Conservation (phyloP, 2,329 filamentous ascomycete genomes). For the Fusarium sp. region DNA sequence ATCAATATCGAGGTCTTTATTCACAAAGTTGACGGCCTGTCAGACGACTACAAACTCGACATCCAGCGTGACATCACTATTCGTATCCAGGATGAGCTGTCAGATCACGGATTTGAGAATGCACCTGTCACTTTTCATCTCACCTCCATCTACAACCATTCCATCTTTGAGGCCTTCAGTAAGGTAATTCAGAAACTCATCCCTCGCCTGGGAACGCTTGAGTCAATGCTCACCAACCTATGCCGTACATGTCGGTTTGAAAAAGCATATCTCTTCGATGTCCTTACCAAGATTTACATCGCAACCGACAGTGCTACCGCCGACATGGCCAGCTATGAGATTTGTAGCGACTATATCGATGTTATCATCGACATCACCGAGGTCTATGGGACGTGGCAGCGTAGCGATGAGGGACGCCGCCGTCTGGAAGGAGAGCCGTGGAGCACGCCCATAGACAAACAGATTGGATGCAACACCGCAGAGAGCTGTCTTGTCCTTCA, state of each 20-base stretch:
- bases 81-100: slow-evolving; percentile 94
- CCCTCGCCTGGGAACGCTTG: slow-evolving; percentile 89
- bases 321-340: slow-evolving; percentile 96
- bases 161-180: slow-evolving; percentile 97
- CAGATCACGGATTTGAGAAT: slow-evolving; percentile 92
- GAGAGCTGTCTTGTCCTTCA: slow-evolving; percentile 76
- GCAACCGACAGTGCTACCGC: slow-evolving; percentile 93
- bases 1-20: slow-evolving; percentile 99
- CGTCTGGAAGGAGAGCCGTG: slow-evolving; percentile 69
- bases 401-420: slow-evolving; percentile 65
- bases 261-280: slow-evolving; percentile 98
- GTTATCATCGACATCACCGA: slow-evolving; percentile 97
- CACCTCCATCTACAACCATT: slow-evolving; percentile 98
- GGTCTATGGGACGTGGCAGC: slow-evolving; percentile 83
- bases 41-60: slow-evolving; percentile 95
- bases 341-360: slow-evolving; percentile 98
- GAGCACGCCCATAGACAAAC: slow-evolving; percentile 71
- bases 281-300: slow-evolving; percentile 98
- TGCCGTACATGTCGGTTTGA: slow-evolving; percentile 95
- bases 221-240: slow-evolving; percentile 92
- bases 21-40: slow-evolving; percentile 98
- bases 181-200: slow-evolving; percentile 99
- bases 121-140: slow-evolving; percentile 94
- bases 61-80: slow-evolving; percentile 97
- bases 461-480: slow-evolving; percentile 72